Evolutionary conservation across 495 filamentous ascomycete genomes (phyloP).

Genomic region (Aspergillus taichungensis): DNA sequence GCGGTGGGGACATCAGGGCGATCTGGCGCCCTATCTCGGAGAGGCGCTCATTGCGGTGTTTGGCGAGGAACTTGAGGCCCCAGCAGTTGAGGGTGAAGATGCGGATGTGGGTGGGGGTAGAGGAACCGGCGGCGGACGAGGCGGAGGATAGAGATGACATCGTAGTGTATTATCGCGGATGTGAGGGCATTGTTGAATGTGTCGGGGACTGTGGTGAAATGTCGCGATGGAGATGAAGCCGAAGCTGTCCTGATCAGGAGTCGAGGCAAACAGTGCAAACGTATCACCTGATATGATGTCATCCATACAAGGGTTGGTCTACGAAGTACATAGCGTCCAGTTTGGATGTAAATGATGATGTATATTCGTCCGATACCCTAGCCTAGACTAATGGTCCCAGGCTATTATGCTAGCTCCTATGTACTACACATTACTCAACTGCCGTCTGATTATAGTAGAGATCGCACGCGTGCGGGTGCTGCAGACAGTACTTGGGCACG

Average conservation of each 20-base stretch:
- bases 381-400: no score
- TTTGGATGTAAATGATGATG: no score
- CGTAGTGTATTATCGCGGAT: constrained; percentile 1
- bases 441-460: constrained; percentile 41
- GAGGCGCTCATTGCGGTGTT: constrained; percentile 69
- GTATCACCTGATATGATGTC: no score
- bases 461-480: constrained; percentile 49
- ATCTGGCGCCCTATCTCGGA: constrained; percentile 73
- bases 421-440: constrained; percentile 10
- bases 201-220: no score
- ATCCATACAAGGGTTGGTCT: no score
- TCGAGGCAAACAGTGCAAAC: no score
- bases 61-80: constrained; percentile 84
- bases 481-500: constrained; percentile 47
- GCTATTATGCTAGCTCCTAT: no score
- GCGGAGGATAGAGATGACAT: not conserved
- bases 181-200: no score
- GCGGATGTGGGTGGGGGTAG: constrained; percentile 44
- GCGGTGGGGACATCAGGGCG: constrained; percentile 53
- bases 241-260: no score
- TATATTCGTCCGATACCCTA: no score
- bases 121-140: not conserved
- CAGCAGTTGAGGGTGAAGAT: constrained; percentile 90
- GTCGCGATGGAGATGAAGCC: no score
- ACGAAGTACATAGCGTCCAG: no score